phyloP scores from a whole-genome alignment of 1,284 basidiomycete species.

The Boletellus dicymbophilus region DNA sequence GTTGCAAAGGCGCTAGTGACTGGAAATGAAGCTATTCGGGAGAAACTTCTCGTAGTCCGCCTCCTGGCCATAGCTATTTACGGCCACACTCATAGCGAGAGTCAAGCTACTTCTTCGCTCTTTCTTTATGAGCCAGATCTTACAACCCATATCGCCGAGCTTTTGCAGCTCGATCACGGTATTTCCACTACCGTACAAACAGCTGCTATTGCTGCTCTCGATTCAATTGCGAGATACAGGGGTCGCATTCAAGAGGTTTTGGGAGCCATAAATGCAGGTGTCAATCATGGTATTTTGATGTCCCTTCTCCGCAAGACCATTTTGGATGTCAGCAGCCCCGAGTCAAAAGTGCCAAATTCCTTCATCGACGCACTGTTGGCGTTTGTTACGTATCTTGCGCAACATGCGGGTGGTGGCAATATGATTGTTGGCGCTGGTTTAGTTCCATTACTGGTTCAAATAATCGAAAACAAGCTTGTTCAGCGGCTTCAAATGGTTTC shows the following conservation, averaged over 20 bases:
- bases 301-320: conserved; percentile 82
- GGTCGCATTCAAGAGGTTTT: conserved; percentile 86
- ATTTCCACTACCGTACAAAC: conserved; percentile 76
- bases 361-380: conserved; percentile 87
- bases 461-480: conserved; percentile 77
- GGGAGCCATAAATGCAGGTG: conserved; percentile 90
- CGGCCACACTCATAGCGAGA: conserved; percentile 82
- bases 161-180: conserved; percentile 78
- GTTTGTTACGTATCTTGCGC: conserved; percentile 87
- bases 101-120: conserved; percentile 75
- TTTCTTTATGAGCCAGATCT: conserved; percentile 96
- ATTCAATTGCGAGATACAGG: conserved; percentile 88
- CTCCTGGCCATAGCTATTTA: conserved; percentile 91
- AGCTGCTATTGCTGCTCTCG: conserved; percentile 85
- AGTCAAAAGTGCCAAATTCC: conserved; percentile 72
- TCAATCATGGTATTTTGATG: conserved; percentile 96
- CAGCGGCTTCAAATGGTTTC: conserved; percentile 73
- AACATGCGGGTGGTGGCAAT: conserved; percentile 82
- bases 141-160: conserved; percentile 84
- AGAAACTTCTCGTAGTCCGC: conserved; percentile 82
- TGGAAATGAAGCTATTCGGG: conserved; percentile 62
- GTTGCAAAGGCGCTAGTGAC: conserved; percentile 69
- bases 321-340: conserved; percentile 63
- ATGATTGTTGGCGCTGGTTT: conserved; percentile 98
- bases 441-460: conserved; percentile 85